These are phyloP conservation scores for Vigna hirtella DNA, from an alignment of 306 rosid genomes.

Conservation along the genomic window DNA sequence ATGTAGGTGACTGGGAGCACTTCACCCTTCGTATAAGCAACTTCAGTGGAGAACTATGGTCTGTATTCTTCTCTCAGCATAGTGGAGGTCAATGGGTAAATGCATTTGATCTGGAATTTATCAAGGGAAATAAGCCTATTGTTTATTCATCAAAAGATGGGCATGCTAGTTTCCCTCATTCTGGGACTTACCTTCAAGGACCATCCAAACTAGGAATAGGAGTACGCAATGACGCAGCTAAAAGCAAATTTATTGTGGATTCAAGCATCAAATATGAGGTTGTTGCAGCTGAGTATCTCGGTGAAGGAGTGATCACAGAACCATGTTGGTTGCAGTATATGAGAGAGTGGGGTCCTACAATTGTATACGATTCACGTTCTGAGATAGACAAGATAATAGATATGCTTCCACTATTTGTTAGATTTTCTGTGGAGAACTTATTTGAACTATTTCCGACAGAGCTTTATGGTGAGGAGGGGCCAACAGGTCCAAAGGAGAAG, in stretches of 20 bases:
- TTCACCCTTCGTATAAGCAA: slow-evolving; percentile 92
- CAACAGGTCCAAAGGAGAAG: slow-evolving; percentile 97
- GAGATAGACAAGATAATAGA: slow-evolving; percentile 78
- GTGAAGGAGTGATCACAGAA: slow-evolving; percentile 66
- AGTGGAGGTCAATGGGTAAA: slow-evolving; percentile 91
- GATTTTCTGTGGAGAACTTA: slow-evolving; percentile 82
- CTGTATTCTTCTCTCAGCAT: slow-evolving; percentile 85
- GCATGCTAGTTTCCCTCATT: slow-evolving; percentile 89
- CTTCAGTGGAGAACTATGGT: slow-evolving; percentile 86
- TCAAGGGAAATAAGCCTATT: slow-evolving; percentile 69
- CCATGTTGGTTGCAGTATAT: slow-evolving; percentile 96
- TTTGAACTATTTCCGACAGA: slow-evolving; percentile 85
- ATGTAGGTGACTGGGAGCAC: slow-evolving; percentile 98
- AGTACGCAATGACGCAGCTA: slow-evolving; percentile 75
- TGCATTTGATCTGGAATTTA: slow-evolving; percentile 73
- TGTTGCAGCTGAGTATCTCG: slow-evolving; percentile 90
- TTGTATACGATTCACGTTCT: slow-evolving; percentile 68
- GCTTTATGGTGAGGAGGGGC: slow-evolving; percentile 94
- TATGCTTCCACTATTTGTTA: slow-evolving; percentile 74
- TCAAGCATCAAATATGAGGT: slow-evolving; percentile 74
- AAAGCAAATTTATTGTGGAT: slow-evolving; percentile 69
- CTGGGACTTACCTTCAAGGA: slow-evolving; percentile 88
- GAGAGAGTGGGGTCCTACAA: slow-evolving; percentile 97
- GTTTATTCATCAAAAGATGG: slow-evolving; percentile 92
- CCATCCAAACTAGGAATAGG: slow-evolving; percentile 81